Evolutionary conservation across 441 rosid genomes (phyloP), one percentile per base, ranked within the genome.

Genomic region (Metrosideros polymorpha): DNA sequence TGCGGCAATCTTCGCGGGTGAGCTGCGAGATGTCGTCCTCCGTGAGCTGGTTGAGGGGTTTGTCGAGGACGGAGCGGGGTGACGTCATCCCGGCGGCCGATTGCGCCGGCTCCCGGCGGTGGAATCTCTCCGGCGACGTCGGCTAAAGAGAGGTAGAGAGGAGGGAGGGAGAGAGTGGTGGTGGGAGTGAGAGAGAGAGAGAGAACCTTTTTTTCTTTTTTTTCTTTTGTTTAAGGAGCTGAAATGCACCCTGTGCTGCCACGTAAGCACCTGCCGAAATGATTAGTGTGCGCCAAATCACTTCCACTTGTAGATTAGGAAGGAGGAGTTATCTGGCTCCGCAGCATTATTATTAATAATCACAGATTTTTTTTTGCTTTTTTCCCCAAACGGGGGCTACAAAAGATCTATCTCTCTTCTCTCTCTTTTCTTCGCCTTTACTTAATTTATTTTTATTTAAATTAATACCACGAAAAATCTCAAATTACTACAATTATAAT

Each of bases 21-120:
- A 98, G 95, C 94, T 96, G 99, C 42, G 99, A 94, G 94, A 98
- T 96, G 96, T 98, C 99, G 27, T 96, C 99, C 88, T 95, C 99
- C 18, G 99, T 96, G 84, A 98, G 96, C 57, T 94, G 97, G 86
- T 91, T 88, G 57, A 95, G 92, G 84, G 99, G 99, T 87, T 94
- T 98, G 87, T 93, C 98, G 0, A 98, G 98, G 89, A 96, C 92
- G 27, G 94, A 93, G 87, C 93, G 92, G 55, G 91, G 92, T 30
- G 97, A 86, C 86, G 95, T 85, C 42, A 92, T 92, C 66, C 91
- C 94, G 52, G 89, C 93, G 59, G 59, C 92, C 93, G 96, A 92
- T 93, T 85, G 45, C 85, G 66, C 84, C 86, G 86, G 93, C 87
- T 90, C 91, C 90, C 89, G 90, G 86, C 85, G 51, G 45, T 12